Conservation (phyloP, 1,139 yeast genomes). For the Yarrowia galli region DNA sequence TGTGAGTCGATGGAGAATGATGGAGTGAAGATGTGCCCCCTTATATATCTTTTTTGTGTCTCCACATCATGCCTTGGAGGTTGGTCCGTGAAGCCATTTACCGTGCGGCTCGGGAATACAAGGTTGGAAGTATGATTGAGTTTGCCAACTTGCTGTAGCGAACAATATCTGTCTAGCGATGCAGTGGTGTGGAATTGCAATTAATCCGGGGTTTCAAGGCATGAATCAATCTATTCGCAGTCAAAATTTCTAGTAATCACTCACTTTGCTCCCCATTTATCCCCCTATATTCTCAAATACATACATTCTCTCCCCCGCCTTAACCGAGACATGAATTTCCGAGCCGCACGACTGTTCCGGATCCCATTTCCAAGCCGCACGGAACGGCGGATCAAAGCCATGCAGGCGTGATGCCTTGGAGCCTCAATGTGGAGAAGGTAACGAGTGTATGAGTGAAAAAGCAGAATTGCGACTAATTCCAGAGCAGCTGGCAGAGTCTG, state of each 20-base stretch:
- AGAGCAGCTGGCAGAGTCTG: background rate
- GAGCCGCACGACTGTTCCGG: conserved; percentile 10
- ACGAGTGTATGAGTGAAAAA: background rate
- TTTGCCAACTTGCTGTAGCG: conserved; percentile 2
- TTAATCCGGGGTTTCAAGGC: too few relatives aligned
- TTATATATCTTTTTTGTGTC: background rate
- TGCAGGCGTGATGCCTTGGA: background rate
- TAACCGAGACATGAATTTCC: background rate
- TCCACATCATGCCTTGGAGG: background rate
- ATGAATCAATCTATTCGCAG: too few relatives aligned
- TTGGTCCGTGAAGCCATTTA: background rate
- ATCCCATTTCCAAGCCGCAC: conserved; percentile 10
- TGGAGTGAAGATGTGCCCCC: background rate
- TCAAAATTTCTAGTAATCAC: too few relatives aligned
- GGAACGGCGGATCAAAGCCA: background rate
- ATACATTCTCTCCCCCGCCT: background rate
- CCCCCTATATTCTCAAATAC: background rate
- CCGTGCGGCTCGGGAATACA: background rate
- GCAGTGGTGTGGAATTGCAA: too few relatives aligned
- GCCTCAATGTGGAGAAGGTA: background rate
- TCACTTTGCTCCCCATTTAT: too few relatives aligned
- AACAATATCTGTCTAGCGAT: background rate
- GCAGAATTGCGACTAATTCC: background rate
- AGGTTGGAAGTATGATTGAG: conserved; percentile 3
- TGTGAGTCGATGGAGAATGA: conserved; percentile 11